Base-by-base conservation (phyloP, 352 stramenopile species). In the Globisporangium paroecandrum region DNA sequence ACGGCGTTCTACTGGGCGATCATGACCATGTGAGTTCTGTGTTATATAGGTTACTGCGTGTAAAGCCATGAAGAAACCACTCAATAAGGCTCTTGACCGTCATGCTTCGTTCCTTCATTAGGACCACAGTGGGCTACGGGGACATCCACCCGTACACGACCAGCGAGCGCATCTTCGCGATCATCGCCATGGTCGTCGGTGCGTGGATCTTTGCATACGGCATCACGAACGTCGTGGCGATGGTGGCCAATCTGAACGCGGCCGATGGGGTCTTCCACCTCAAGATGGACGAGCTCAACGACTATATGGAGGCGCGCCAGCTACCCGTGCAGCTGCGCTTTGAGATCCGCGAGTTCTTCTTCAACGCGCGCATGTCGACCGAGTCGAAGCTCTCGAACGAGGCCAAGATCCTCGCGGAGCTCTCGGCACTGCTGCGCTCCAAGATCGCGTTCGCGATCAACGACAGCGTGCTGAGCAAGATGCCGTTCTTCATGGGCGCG, bases 371-470 rank as follows among this genome's bases (percentile, higher is more conserved):
- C 15, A 71, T 83, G 68, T 93, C 82, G 0, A 78, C 76, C 8
- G 84, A 93, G 67, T 85, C 75, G 62, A 85, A 87, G 62, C 66
- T 93, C 32, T 69, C 61, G 55, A 85, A 88, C n/a, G 82, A 93
- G 60, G 68, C 79, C 29, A 72, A 87, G 13, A 89, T 93, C 60
- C 68, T 93, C 6, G 76, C 73, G 41, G 82, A 91, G 24, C 62
- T 93, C 6, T 91, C 82, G 5, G 84, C 84, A 15, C 83, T 88
- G 64, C 71, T 93, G 43, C 81, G 84, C 4, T 90, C 81, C 8
- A 93, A 93, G 58, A 93, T 93, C 70, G 84, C 84, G 25, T 68
- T 93, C 10, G 82, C 75, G 34, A 93, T 93, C 58, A 93, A 91
- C 70, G 84, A 91, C 69, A 78, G 85, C 27, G 87, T 93, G 47